Evolutionary conservation across 1,284 basidiomycete species (phyloP), one percentile per base, ranked within the genome.

Genomic region (Rhizoctonia solani): DNA sequence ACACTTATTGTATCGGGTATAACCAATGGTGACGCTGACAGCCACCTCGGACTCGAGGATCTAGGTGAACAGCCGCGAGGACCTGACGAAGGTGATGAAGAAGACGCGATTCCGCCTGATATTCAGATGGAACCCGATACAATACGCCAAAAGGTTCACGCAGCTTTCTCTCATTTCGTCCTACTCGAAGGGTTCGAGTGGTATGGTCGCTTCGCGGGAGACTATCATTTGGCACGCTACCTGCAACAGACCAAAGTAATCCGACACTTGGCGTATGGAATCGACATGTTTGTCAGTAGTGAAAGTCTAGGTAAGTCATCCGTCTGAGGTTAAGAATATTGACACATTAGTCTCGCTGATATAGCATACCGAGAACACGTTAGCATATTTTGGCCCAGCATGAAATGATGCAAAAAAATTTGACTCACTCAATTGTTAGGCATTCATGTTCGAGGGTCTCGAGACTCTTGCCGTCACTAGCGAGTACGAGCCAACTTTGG

Each of bases 171-270:
- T n/a, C 56, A 23, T 14, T 59, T 59, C 9, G 42, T 37, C 5
- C 25, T 25, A 4, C 42, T 59, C 13, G 44, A 59, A 9, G 44
- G 56, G 4, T 14, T 59, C 8, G 56, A 59, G 44, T 59, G 56
- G 44, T 59, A 59, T n/a, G 56, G 56, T 14, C 56, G 56, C 9
- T 59, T 59, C n/a, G 56, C 42, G 1, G 56, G 56, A 9, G 56
- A 59, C n/a, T 59, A 59, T 34, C 44, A 47, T 25, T 30, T 59
- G 1, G 42, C 49, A 4, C 56, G 56, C 19, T 59, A 59, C 21
- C 29, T 59, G 11, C 56, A 49, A 30, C 21, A 47, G 16, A 27
- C 56, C 4, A 34, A 34, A 13, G 56, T 59, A 4, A 59, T 59
- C 19, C 23, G 30, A 13, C 56, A 47, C 23, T 5, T 59, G 37